phyloP scores from a whole-genome alignment of 2,329 filamentous ascomycete species.

The Epichloe festucae region DNA sequence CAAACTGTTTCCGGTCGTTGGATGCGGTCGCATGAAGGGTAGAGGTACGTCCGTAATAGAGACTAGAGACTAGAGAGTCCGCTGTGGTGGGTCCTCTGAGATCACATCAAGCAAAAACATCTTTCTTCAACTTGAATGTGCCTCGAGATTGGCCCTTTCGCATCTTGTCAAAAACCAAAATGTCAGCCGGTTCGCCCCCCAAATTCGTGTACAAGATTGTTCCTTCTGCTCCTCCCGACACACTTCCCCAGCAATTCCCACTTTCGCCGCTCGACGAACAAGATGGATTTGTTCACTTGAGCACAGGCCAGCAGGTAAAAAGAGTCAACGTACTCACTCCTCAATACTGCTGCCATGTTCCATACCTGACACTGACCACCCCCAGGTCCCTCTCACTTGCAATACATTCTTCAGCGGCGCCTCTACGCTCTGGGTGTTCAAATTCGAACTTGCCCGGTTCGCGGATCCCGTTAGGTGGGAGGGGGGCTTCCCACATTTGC shows the following conservation, averaged over 20 bases:
- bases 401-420: constrained; percentile 29
- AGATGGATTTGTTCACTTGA: constrained; percentile 51
- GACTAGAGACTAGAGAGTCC: too few species aligned
- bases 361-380: neutral
- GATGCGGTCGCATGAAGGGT: too few species aligned
- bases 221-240: constrained; percentile 35
- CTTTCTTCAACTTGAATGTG: neutral
- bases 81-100: neutral
- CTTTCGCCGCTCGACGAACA: constrained; percentile 45
- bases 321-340: neutral
- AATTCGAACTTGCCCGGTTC: constrained; percentile 36
- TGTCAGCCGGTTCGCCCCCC: constrained; percentile 12
- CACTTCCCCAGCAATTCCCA: constrained; percentile 40
- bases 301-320: constrained; percentile 39
- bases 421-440: constrained; percentile 35
- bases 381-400: constrained; percentile 31
- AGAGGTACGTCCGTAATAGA: too few species aligned
- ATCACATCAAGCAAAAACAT: too few species aligned
- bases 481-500: constrained; percentile 44
- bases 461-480: constrained; percentile 40
- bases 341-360: too few species aligned
- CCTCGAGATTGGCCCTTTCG: neutral
- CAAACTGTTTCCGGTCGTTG: too few species aligned
- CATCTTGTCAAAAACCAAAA: neutral
- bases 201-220: constrained; percentile 49